These are phyloP conservation scores for Fistulifera pelliculosa DNA, from an alignment of 108 stramenopile genomes.

Conservation along the genomic window DNA sequence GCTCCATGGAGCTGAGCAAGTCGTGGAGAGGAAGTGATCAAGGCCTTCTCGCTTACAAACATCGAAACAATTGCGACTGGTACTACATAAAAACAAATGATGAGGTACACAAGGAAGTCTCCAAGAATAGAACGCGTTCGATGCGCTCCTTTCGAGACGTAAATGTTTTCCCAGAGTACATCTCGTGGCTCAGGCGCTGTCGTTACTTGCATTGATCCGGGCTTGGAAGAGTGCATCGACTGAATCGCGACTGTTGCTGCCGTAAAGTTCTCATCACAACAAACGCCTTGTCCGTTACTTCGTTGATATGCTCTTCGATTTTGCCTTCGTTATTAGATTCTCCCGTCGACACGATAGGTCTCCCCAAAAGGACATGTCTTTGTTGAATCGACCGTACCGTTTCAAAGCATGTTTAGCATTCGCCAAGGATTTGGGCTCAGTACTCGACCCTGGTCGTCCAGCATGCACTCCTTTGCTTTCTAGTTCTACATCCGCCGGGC, in stretches of 20 bases:
- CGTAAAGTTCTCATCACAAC: slow-evolving; percentile 85
- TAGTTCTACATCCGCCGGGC: neutral
- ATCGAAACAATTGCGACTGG: slow-evolving; percentile 79
- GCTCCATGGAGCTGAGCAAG: slow-evolving; percentile 72
- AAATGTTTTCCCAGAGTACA: slow-evolving; percentile 80
- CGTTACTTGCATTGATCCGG: slow-evolving; percentile 77
- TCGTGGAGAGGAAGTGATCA: slow-evolving; percentile 67
- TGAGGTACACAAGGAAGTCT: slow-evolving; percentile 63
- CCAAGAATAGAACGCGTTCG: slow-evolving; percentile 63
- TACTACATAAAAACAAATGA: slow-evolving; percentile 76
- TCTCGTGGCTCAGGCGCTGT: slow-evolving; percentile 86
- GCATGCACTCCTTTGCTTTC: neutral
- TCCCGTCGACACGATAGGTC: slow-evolving; percentile 39
- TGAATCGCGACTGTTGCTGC: slow-evolving; percentile 90
- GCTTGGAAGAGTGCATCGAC: slow-evolving; percentile 81
- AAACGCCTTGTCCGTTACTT: slow-evolving; percentile 89
- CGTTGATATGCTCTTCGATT: slow-evolving; percentile 81
- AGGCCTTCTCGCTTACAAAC: slow-evolving; percentile 74
- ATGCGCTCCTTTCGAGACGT: slow-evolving; percentile 71
- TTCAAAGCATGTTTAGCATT: slow-evolving; percentile 65
- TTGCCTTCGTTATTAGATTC: slow-evolving; percentile 14
- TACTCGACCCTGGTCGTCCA: neutral
- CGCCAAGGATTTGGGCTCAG: slow-evolving; percentile 18
- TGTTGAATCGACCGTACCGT: slow-evolving; percentile 50
- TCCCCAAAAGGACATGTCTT: slow-evolving; percentile 63